These are phyloP conservation scores for Pleurotus giganteus DNA, from an alignment of 768 basidiomycete species.

Conservation along the genomic window DNA sequence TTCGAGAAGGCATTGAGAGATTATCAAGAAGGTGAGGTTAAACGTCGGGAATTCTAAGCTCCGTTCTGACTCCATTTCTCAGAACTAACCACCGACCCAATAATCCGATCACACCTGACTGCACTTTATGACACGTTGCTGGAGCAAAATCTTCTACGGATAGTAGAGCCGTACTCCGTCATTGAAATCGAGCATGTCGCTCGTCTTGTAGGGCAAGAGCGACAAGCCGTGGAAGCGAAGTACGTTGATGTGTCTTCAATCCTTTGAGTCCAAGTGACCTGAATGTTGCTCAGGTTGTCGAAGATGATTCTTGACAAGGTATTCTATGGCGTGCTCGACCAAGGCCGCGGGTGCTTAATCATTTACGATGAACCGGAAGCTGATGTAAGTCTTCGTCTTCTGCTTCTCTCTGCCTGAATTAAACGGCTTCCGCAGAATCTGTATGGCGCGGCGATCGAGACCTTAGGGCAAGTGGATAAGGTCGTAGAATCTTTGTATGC, in stretches of 20 bases:
- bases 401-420: slow-evolving; percentile 1
- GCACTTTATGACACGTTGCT: slow-evolving; percentile 94
- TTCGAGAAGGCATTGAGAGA: slow-evolving; percentile 88
- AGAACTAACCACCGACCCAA: slow-evolving; percentile 95
- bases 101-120: slow-evolving; percentile 92
- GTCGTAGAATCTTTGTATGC: slow-evolving; percentile 94
- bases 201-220: slow-evolving; percentile 80
- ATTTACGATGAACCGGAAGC: slow-evolving; percentile 87
- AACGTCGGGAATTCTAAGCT: slow-evolving; percentile 13
- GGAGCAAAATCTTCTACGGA: slow-evolving; percentile 91
- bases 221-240: slow-evolving; percentile 91
- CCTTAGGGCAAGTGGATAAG: slow-evolving; percentile 85
- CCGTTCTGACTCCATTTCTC: background rate
- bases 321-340: slow-evolving; percentile 93
- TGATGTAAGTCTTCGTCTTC: slow-evolving; percentile 58
- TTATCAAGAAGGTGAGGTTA: slow-evolving; percentile 70
- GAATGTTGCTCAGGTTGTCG: slow-evolving; percentile 56
- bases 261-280: background rate
- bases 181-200: slow-evolving; percentile 93
- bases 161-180: slow-evolving; percentile 93
- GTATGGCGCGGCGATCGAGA: slow-evolving; percentile 87
- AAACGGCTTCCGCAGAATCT: slow-evolving; percentile 53
- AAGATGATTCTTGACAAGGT: slow-evolving; percentile 99
- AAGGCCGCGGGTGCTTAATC: slow-evolving; percentile 86
- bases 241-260: slow-evolving; percentile 32